Percentiles rank a stretch among this genome's conserved stretches.
Conservation (phyloP, 495 filamentous ascomycete species). For the Penicillium parvum region DNA sequence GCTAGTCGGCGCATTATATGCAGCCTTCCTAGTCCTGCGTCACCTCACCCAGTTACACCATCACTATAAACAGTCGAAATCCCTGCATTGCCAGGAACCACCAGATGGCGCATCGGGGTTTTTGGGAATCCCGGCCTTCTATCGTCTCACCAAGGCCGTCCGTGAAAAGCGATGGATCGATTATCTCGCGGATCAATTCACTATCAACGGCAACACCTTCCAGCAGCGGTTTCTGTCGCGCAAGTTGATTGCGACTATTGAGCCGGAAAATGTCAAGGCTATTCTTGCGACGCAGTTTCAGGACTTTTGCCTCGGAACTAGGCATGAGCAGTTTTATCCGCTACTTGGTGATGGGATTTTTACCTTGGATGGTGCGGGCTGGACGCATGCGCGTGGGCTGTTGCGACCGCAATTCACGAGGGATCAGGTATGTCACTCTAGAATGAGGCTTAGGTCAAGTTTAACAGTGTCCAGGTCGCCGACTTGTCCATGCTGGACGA, state of each 20-base stretch:
- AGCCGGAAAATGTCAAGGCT: conserved; percentile 85
- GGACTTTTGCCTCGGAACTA: conserved; percentile 52
- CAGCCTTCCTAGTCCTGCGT: conserved; percentile 24
- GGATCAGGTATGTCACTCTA: conserved; percentile 39
- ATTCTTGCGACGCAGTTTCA: conserved; percentile 78
- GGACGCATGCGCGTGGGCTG: conserved; percentile 55
- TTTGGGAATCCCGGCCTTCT: conserved; percentile 33
- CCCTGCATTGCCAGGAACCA: conserved; percentile 34
- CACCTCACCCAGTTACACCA: conserved; percentile 21
- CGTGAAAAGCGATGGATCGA: conserved; percentile 34
- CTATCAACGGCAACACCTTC: conserved; percentile 35
- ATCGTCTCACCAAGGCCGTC: conserved; percentile 24
- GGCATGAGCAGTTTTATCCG: conserved; percentile 42
- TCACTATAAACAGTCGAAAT: conserved; percentile 30
- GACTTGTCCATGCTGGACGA: conserved; percentile 50
- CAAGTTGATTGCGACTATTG: conserved; percentile 51
- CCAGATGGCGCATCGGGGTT: conserved; percentile 13
- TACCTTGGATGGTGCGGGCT: conserved; percentile 62
- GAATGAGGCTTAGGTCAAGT: no score
- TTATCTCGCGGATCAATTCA: conserved; percentile 27
- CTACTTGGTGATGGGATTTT: conserved; percentile 64
- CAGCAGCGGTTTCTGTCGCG: conserved; percentile 22
- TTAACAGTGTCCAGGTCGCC: conserved; percentile 23
- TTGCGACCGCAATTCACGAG: conserved; percentile 51
- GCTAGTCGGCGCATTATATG: conserved; percentile 15